Percentiles rank a stretch among this genome's conserved stretches.
Conservation (phyloP, 2,329 filamentous ascomycete genomes). For the Balansia obtecta region DNA sequence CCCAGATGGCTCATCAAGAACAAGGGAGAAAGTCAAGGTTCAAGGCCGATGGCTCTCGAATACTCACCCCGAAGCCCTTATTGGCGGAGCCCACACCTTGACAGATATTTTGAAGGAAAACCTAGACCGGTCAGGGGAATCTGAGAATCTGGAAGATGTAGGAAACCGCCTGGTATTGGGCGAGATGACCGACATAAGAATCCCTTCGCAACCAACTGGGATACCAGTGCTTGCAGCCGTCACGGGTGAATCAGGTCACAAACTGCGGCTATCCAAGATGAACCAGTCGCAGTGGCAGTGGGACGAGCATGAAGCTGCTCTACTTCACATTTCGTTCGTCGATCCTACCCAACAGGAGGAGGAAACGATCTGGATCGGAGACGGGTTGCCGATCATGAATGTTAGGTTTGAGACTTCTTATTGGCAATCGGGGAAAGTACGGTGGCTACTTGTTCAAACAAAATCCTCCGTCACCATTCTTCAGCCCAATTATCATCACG, state of each 20-base stretch:
- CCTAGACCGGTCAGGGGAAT: conserved; percentile 16
- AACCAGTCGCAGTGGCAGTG: conserved; percentile 42
- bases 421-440: conserved; percentile 23
- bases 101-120: conserved; percentile 24
- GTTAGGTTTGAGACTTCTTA: conserved; percentile 35
- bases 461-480: conserved; percentile 38
- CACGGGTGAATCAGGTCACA: conserved; percentile 44
- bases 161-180: conserved; percentile 40
- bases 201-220: conserved; percentile 13
- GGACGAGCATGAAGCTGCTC: conserved; percentile 30
- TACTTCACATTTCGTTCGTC: conserved; percentile 33
- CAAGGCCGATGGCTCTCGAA: conserved; percentile 39
- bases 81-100: conserved; percentile 21
- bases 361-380: conserved; percentile 41
- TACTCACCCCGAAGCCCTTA: conserved; percentile 35
- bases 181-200: conserved; percentile 32
- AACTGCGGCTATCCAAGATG: conserved; percentile 42
- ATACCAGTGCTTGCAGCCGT: conserved; percentile 32
- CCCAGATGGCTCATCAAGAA: conserved; percentile 13
- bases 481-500: conserved; percentile 34
- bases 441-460: conserved; percentile 44
- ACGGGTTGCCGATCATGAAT: conserved; percentile 35
- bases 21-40: conserved; percentile 19
- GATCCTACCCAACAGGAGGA: conserved; percentile 30
- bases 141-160: conserved; percentile 13